These are phyloP conservation scores for Prunus salicina DNA, from an alignment of 306 rosid genomes.

Conservation along the genomic window DNA sequence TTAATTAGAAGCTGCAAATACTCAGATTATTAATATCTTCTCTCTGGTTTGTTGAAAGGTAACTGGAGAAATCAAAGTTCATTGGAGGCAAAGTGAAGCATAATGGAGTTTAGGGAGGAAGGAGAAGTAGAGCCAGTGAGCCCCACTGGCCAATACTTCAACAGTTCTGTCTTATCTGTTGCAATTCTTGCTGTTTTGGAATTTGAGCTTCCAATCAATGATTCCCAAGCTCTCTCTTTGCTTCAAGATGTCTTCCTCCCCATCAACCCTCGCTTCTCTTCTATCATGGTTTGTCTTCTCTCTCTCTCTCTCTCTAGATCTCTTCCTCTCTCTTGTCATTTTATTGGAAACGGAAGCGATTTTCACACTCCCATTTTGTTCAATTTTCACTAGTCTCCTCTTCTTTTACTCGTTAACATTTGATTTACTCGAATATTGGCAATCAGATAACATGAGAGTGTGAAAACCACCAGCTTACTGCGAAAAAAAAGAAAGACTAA, in stretches of 20 bases:
- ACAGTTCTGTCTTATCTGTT: constrained; percentile 36
- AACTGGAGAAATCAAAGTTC: too few species aligned
- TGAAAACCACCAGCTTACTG: neutral
- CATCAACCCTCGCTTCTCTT: constrained; percentile 54
- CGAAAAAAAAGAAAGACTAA: neutral
- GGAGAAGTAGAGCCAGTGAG: constrained; percentile 43
- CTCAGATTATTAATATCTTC: too few species aligned
- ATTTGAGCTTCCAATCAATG: constrained; percentile 37
- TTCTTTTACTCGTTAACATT: too few species aligned
- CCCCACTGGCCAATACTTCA: constrained; percentile 56
- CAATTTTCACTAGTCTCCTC: too few species aligned
- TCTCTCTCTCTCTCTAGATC: neutral
- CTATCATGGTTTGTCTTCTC: constrained; percentile 40
- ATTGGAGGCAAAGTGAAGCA: neutral
- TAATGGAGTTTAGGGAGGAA: constrained; percentile 4
- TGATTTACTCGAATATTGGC: too few species aligned
- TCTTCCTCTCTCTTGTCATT: too few species aligned
- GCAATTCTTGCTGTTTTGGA: constrained; percentile 48
- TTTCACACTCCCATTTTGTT: neutral
- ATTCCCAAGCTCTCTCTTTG: constrained; percentile 14
- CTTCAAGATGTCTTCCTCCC: constrained; percentile 39
- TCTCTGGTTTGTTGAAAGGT: too few species aligned
- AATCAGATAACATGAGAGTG: neutral
- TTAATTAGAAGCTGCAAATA: too few species aligned
- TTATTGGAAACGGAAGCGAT: too few species aligned